phyloP scores from a whole-genome alignment of 768 basidiomycete species.

The Pisolithus albus region DNA sequence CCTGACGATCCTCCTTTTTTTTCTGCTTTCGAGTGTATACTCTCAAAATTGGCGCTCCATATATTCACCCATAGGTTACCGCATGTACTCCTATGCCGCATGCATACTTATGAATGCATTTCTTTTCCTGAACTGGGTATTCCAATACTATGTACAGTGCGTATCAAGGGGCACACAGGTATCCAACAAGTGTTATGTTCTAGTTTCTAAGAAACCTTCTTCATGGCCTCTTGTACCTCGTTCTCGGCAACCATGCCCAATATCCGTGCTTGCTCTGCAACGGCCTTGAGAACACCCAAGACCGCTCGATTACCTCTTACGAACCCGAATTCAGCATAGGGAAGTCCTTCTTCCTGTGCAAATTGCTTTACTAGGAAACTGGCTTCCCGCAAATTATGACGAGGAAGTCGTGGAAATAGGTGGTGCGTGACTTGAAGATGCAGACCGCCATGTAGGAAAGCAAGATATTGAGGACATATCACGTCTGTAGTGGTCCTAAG shows the following conservation, averaged over 20 bases:
- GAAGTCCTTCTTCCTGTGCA: constrained; percentile 75
- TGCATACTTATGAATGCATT: constrained; percentile 22
- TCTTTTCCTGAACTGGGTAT: constrained; percentile 6
- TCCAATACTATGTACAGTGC: neutral
- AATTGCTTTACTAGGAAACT: constrained; percentile 82
- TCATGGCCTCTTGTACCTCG: constrained; percentile 61
- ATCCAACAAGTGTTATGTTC: constrained; percentile 11
- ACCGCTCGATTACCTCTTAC: constrained; percentile 82
- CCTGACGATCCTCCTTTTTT: constrained; percentile 7
- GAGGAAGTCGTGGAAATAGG: constrained; percentile 89
- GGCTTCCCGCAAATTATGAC: constrained; percentile 85
- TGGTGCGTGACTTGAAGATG: constrained; percentile 98
- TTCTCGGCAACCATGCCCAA: constrained; percentile 74
- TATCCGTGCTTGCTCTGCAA: constrained; percentile 83
- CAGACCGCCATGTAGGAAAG: constrained; percentile 93
- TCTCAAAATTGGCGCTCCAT: constrained; percentile 32
- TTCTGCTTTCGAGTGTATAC: constrained; percentile 19
- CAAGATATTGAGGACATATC: constrained; percentile 74
- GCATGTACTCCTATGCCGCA: constrained; percentile 31
- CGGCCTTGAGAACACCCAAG: constrained; percentile 68
- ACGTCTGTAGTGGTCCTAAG: constrained; percentile 97
- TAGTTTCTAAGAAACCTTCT: constrained; percentile 32
- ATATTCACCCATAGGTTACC: constrained; percentile 17
- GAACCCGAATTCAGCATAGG: constrained; percentile 90
- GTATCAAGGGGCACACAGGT: neutral